Base-by-base conservation (phyloP, 2,329 filamentous ascomycete species). In the Allantophomopsis cytisporea region DNA sequence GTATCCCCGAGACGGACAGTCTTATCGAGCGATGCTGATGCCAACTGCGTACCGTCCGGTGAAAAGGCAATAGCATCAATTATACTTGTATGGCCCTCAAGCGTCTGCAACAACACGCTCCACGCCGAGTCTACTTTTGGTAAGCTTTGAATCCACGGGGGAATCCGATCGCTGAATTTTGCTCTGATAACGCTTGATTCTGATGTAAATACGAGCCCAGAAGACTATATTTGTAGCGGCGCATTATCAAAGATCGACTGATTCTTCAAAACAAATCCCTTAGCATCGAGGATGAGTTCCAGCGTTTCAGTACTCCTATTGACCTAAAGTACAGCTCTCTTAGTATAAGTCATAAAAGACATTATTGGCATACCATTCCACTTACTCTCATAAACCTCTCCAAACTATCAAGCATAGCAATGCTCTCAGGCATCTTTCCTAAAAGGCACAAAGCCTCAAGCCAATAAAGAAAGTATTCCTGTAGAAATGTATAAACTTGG, bases 401-500 rank as follows among this genome's bases (percentile, higher is more conserved):
- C 30, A 42, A 36, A 17, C 10, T 28, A 3, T 14, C 10, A 17
- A 39, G 35, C 23, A 30, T 35, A 20, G 2, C 15, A 32, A 42
- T 32, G 2, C 37, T 28, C 18, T 39, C 37, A 4, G 31, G 35
- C 4, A 13, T 20, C 16, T 31, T 18, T 2, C 23, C 14, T 31
- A 37, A 13, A 14, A 31, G 18, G n/a, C 23, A n/a, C 10, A 44
- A 21, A 15, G 40, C 21, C 17, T 41, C 39, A 23, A 42, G 43
- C 43, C 41, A 45, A 28, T 65, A 49, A 3, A 66, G 58, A 38
- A 65, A 50, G 45, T 64, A 56, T 16, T 45, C 12, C 11, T 49
- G 42, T 3, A 66, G 45, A 42, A 66, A 66, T 1, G 37, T 1
- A 39, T 61, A 43, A 5, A 56, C 50, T 28, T 44, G 14, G 31